Evolutionary conservation across 2,329 filamentous ascomycete species (phyloP), one percentile per base, ranked within the genome.

Genomic region (Aspergillus uvarum): DNA sequence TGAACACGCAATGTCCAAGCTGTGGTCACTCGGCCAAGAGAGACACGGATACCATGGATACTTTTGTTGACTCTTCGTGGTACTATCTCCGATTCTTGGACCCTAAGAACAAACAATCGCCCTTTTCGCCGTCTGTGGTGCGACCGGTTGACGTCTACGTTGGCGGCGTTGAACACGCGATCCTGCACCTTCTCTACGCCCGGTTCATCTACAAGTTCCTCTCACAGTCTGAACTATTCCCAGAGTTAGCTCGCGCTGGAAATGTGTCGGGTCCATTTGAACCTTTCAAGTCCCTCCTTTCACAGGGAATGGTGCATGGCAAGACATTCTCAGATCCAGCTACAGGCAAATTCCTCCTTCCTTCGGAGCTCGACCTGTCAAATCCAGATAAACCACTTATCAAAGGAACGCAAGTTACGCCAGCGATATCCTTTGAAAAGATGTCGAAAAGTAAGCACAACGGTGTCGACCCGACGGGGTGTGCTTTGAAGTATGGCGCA

Each of bases 381-480:
- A 81, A 84, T 47, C 79, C 83, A 0, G 76, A 79, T 0, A 77
- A 78, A 12, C 89, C 89, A 1, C 79, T 81, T 56, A 83, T 95
- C n/a, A 81, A 81, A 19, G 81, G 83, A 0, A 89, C 86, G 0
- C 85, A 86, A 3, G 76, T 83, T 51, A 68, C 71, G 0, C 86
- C 89, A 1, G 83, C 79, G 29, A 76, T 92, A 19, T 87, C 85
- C 1, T 96, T 85, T 67, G 92, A 96, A 74, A 96, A 96, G 73
- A 96, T 96, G 92, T 95, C 90, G 44, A 96, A 96, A 77, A 96
- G 91, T 69, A 96, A 96, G 75, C 83, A 95, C 78, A 96, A 96
- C 70, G 92, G 92, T 26, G 91, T 96, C 6, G 91, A 96, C 70
- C 92, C 92, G 0, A 87, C 85, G 0, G 81, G 79, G 0, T 90